Evolutionary conservation across 2,329 filamentous ascomycete genomes (phyloP).

Genomic region (Hymenoscyphus occultus): DNA sequence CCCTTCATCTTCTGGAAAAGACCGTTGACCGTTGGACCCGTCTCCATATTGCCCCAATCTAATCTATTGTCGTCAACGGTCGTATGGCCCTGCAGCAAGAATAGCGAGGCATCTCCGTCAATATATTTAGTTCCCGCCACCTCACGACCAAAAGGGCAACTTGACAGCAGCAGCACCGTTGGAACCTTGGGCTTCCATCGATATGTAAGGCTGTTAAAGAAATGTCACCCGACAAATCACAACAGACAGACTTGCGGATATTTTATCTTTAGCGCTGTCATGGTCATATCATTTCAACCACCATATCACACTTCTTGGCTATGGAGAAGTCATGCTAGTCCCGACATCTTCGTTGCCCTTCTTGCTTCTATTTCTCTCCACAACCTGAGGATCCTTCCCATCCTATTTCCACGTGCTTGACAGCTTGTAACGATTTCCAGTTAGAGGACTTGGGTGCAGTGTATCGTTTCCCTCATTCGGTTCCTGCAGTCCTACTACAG

Average conservation of each 20-base stretch:
- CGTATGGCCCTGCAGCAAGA: neutral
- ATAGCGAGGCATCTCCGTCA: neutral
- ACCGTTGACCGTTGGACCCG: neutral
- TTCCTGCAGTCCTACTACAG: constrained; percentile 2
- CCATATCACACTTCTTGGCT: neutral
- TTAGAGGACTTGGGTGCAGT: neutral
- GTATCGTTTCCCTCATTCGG: constrained; percentile 3
- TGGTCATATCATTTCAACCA: neutral
- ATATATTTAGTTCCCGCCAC: neutral
- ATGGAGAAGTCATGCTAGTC: neutral
- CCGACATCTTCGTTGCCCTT: neutral
- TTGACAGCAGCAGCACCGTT: neutral
- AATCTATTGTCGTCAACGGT: neutral
- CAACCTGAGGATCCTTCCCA: neutral
- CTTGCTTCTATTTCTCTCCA: neutral
- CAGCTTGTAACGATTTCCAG: neutral
- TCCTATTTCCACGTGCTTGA: constrained; percentile 1
- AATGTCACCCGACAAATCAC: constrained; percentile 4
- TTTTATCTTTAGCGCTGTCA: neutral
- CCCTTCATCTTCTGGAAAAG: neutral
- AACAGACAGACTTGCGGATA: neutral
- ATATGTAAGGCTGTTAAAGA: neutral
- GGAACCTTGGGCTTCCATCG: neutral
- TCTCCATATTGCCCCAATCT: constrained; percentile 2
- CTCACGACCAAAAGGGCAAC: too few species aligned